These are phyloP conservation scores for Cyclotella baltica DNA, from an alignment of 108 stramenopile species.

Conservation along the genomic window DNA sequence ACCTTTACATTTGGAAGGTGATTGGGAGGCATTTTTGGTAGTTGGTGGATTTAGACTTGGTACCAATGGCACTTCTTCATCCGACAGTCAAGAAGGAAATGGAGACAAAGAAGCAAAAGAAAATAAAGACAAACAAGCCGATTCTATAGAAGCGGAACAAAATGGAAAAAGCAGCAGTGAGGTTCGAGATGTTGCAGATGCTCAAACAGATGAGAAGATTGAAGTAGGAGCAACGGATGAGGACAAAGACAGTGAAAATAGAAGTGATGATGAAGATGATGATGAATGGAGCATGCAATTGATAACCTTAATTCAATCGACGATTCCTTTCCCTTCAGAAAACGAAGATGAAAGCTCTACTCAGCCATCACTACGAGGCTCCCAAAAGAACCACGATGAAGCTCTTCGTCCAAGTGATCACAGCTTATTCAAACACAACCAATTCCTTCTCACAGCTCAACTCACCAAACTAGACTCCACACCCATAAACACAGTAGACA, in stretches of 20 bases:
- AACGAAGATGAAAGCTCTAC: conserved; percentile 17
- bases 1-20: conserved; percentile 5
- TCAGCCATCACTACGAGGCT: conserved; percentile 10
- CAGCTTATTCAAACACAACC: conserved; percentile 1
- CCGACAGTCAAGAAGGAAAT: conserved; percentile 1
- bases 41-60: conserved; percentile 49
- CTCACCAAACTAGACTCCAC: conserved; percentile 54
- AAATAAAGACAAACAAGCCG: no score
- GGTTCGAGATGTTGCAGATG: no score
- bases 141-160: no score
- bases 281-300: conserved; percentile 30
- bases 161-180: no score
- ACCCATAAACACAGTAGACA: conserved; percentile 64
- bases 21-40: conserved; percentile 42
- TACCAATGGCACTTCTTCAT: neutral
- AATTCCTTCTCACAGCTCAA: conserved; percentile 36
- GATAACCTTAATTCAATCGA: conserved; percentile 22
- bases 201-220: conserved; percentile 25
- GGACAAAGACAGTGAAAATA: conserved; percentile 3
- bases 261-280: conserved; percentile 20
- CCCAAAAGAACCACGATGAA: neutral
- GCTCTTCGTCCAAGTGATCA: no score
- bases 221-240: no score
- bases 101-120: no score
- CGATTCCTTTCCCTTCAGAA: neutral